phyloP scores from a whole-genome alignment of 2,329 filamentous ascomycete genomes.

The Teratosphaeria zuluensis region DNA sequence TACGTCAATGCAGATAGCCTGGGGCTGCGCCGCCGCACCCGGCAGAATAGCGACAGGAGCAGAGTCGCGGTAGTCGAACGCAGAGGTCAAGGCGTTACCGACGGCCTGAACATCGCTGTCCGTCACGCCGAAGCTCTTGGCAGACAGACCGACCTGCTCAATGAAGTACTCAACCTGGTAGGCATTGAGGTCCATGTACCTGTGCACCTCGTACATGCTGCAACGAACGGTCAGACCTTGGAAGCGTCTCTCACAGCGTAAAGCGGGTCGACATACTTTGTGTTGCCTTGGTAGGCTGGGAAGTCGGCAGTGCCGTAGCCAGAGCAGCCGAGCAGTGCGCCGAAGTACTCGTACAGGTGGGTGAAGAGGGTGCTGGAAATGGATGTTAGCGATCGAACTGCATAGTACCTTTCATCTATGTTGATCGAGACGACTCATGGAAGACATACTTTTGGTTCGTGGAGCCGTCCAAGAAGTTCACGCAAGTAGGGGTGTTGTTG shows the following conservation, averaged over 20 bases:
- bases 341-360: slow-evolving; percentile 55
- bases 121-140: slow-evolving; percentile 50
- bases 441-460: slow-evolving; percentile 22
- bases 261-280: slow-evolving; percentile 1
- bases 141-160: slow-evolving; percentile 47
- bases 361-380: slow-evolving; percentile 44
- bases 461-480: slow-evolving; percentile 55
- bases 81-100: slow-evolving; percentile 37
- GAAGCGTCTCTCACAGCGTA: too few species aligned
- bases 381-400: neutral
- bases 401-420: neutral
- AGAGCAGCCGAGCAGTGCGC: slow-evolving; percentile 47
- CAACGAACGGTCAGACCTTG: too few species aligned
- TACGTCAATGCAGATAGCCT: slow-evolving; percentile 47
- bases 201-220: slow-evolving; percentile 47
- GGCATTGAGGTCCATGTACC: slow-evolving; percentile 46
- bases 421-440: neutral
- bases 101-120: slow-evolving; percentile 42
- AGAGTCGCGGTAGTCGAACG: slow-evolving; percentile 46
- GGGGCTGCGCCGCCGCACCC: slow-evolving; percentile 37
- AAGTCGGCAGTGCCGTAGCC: slow-evolving; percentile 41
- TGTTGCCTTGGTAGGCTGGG: slow-evolving; percentile 38
- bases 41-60: slow-evolving; percentile 38
- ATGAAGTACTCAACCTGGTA: slow-evolving; percentile 51
- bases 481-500: slow-evolving; percentile 37